Conservation (phyloP, 768 basidiomycete genomes). For the Coprinopsis strossmayeri region DNA sequence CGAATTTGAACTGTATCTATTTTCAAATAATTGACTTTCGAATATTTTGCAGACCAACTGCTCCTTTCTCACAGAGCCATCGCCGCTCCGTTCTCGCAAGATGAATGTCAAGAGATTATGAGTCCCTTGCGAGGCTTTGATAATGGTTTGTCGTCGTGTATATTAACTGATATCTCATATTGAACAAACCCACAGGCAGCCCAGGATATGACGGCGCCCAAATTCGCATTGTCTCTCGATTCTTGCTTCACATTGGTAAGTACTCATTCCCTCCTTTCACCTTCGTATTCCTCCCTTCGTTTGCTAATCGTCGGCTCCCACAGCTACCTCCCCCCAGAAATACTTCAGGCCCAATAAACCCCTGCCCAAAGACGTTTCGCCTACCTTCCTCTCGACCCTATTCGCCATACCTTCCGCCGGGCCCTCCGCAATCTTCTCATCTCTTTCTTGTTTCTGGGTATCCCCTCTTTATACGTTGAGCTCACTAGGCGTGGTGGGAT, state of each 20-base stretch:
- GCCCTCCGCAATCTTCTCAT: conserved; percentile 51
- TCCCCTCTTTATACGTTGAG: conserved; percentile 70
- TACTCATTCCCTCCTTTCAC: conserved; percentile 5
- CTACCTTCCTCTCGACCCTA: no score
- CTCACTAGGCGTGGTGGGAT: conserved; percentile 40
- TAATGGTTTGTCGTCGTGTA: conserved; percentile 12
- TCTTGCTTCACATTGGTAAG: conserved; percentile 63
- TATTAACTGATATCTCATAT: not conserved
- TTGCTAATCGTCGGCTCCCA: not conserved
- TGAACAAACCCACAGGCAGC: conserved; percentile 17
- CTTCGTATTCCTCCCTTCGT: not conserved
- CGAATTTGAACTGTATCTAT: no score
- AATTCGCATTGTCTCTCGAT: conserved; percentile 58
- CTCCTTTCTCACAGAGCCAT: conserved; percentile 51
- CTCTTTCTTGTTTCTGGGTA: conserved; percentile 64
- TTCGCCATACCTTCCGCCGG: conserved; percentile 33
- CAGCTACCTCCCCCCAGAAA: conserved; percentile 65
- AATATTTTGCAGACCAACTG: conserved; percentile 46
- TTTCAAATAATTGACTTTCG: not conserved
- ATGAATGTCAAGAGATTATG: conserved; percentile 73
- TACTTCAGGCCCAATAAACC: conserved; percentile 66
- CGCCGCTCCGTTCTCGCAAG: conserved; percentile 65
- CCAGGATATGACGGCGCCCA: conserved; percentile 36
- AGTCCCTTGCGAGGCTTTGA: conserved; percentile 38
- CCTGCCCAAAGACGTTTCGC: conserved; percentile 46